phyloP scores from a whole-genome alignment of 305 asterid species.

The Nicotiana rustica region DNA sequence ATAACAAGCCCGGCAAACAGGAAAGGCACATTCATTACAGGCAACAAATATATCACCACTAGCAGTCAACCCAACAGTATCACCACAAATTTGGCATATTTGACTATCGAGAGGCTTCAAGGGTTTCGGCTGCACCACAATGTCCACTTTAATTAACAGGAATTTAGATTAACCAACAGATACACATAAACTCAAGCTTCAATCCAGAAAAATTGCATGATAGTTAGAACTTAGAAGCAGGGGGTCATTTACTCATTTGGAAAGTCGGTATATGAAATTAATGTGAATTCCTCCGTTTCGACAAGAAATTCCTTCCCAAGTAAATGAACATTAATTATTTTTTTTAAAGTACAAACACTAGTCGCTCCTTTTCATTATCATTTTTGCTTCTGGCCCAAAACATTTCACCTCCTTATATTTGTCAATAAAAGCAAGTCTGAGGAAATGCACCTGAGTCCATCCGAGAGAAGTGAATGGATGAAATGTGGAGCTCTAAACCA shows the following conservation, averaged over 20 bases:
- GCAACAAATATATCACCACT: constrained; percentile 70
- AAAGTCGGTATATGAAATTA: neutral
- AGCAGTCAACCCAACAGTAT: constrained; percentile 61
- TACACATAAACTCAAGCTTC: constrained; percentile 24
- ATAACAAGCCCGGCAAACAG: constrained; percentile 78
- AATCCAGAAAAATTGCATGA: neutral
- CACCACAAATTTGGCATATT: constrained; percentile 81
- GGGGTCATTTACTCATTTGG: constrained; percentile 7
- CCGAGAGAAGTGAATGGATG: neutral
- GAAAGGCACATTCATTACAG: constrained; percentile 80
- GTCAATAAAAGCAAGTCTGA: neutral
- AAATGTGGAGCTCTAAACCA: neutral
- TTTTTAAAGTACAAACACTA: too few species aligned
- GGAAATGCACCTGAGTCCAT: neutral
- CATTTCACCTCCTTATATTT: neutral
- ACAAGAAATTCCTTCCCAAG: neutral
- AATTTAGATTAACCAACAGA: constrained; percentile 11
- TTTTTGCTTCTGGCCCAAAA: neutral
- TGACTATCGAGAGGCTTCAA: constrained; percentile 61
- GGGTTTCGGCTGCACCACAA: constrained; percentile 58
- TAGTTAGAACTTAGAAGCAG: neutral
- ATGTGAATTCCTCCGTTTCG: constrained; percentile 15
- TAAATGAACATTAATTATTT: neutral
- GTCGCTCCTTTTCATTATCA: neutral
- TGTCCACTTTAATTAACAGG: constrained; percentile 7